Evolutionary conservation across 140 eudicot genomes (phyloP), one percentile per base, ranked within the genome.

Genomic region (Stevia rebaudiana): DNA sequence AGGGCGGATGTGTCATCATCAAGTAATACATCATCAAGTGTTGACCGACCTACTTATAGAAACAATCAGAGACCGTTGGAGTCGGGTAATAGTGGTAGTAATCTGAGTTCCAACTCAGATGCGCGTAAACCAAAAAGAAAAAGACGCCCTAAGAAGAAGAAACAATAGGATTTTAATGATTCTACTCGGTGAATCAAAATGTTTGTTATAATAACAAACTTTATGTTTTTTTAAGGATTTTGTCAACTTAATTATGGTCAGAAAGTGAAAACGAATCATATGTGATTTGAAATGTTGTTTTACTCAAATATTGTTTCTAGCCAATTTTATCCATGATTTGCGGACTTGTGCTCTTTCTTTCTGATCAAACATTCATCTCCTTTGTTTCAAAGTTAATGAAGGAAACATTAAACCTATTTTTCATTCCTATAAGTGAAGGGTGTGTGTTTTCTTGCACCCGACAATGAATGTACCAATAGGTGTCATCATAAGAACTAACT

Each of bases 141-240:
- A 83, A 84, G 97, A 78, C 86, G 94, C 49, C 94, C 94, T 6
- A 90, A 90, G 87, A 90, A 90, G 94, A 90, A 90, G 71, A 90
- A 84, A 51, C 87, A 82, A 55, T 72, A 86, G 80, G 86, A 18
- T 3, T 70, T 43, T n/a, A n/a, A 54, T 69, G 37, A 11, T 43
- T 4, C 19, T 49, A 33, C 37, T 33, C 37, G 2, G n/a, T n/a
- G 1, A 43, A 37, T 5, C 43, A 28, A 30, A n/a, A 13, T 11
- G 46, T 61, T 31, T 74, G 56, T 13, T 60, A n/a, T 67, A 15
- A 30, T 30, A 54, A 25, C 37, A 11, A 35, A 53, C 19, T 6
- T 10, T 55, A 30, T 56, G 57, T 19, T 50, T 49, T 49, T 48
- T 10, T 9, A 44, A 44, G 8, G 51, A n/a, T 44, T 48, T 18